Base-by-base conservation (phyloP, 2,329 filamentous ascomycete species). In the Metarhizium robertsii region DNA sequence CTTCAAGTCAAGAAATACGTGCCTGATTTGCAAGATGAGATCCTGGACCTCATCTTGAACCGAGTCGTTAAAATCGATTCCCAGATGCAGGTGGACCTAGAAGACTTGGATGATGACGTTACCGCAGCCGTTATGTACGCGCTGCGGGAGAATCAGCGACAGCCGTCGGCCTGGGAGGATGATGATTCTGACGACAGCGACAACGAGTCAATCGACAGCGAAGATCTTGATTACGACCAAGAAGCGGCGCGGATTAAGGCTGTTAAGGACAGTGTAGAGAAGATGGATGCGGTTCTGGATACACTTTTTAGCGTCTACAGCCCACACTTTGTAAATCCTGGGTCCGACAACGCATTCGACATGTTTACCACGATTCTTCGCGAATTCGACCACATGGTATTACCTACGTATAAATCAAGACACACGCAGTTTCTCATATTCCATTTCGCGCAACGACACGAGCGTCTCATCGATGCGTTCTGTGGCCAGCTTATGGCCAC, bases 381-480 rank as follows among this genome's bases (percentile, higher is more conserved):
- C 51, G 91, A 95, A 67, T 99, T 99, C 66, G 83, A 86, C 58
- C 88, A 83, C 66, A 90, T 91, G 65, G 90, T 99, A 57, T 79
- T 99, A 34, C 91, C 92, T 3, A 95, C 91, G 14, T 91, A 94
- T 68, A 89, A 90, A 62, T 95, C 91, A 29, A 86, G 94, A 38
- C 92, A 97, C 69, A 91, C 91, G 0, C 94, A 99, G 65, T 99
- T 97, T 64, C 81, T 99, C 50, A 80, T 97, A 52, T 99, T 99
- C 72, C 92, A 96, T 71, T 96, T 95, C 67, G 88, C 89, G 16
- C 92, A 99, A 70, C 82, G 81, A 56, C 88, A 90, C 8, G 85
- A 88, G 34, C 79, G 81, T 48, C 82, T 96, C 50, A 86, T 90
- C 56, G 89, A 94, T 65, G 82, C 85, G 51, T 97, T 97, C 65